A percentile compares a stretch with the other conserved stretches of the same genome.
Conservation (phyloP, 306 rosid genomes). For the Trichosanthes cucumerina region DNA sequence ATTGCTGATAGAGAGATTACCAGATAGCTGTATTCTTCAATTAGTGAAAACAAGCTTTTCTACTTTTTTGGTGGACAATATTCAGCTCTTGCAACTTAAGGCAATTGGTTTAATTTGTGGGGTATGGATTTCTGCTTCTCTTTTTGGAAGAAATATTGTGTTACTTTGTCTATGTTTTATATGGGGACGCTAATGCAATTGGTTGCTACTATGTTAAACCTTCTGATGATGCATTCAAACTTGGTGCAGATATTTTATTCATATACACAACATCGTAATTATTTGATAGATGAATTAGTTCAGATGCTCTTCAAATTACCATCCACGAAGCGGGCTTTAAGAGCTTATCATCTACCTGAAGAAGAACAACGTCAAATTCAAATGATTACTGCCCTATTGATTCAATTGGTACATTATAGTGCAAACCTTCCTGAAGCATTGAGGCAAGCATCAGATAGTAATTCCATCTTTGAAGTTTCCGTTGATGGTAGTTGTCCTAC, state of each 20-base stretch:
- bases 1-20: slow-evolving; percentile 77
- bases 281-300: slow-evolving; percentile 88
- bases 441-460: slow-evolving; percentile 59
- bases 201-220: not conserved
- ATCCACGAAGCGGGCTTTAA: slow-evolving; percentile 72
- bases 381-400: slow-evolving; percentile 86
- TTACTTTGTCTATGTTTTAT: not conserved
- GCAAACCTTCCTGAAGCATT: slow-evolving; percentile 81
- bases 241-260: slow-evolving; percentile 80
- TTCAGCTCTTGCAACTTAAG: slow-evolving; percentile 94
- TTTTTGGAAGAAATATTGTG: not conserved
- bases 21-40: slow-evolving; percentile 94
- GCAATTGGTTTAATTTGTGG: slow-evolving; percentile 79
- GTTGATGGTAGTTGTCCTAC: slow-evolving; percentile 50
- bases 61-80: slow-evolving; percentile 85
- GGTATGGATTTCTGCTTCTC: slow-evolving; percentile 42
- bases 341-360: slow-evolving; percentile 79
- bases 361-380: slow-evolving; percentile 98
- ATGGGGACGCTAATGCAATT: not conserved
- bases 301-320: slow-evolving; percentile 88
- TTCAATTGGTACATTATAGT: slow-evolving; percentile 85
- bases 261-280: slow-evolving; percentile 72
- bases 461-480: slow-evolving; percentile 66
- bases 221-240: slow-evolving; percentile 4
- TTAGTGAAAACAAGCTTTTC: slow-evolving; percentile 85